phyloP scores from a whole-genome alignment of 164 flowering plant genomes.

The Vitis rotundifolia region DNA sequence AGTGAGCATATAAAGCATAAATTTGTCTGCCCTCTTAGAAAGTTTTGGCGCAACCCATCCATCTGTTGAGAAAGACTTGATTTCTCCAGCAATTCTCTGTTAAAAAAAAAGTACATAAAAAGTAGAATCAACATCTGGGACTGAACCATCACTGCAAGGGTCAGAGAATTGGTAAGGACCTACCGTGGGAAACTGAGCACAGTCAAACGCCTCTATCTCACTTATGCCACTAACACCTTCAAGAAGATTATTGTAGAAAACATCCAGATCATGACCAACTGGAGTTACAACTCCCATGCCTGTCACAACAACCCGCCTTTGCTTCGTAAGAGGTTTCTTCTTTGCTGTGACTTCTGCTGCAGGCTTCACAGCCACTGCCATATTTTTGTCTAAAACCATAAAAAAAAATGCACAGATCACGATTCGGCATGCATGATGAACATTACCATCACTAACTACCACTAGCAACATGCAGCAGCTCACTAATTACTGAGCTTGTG shows the following conservation, averaged over 20 bases:
- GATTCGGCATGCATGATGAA: not conserved
- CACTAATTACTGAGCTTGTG: too few species aligned
- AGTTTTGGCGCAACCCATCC: conserved; percentile 96
- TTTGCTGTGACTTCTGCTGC: conserved; percentile 50
- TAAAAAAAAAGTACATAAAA: conserved; percentile 1
- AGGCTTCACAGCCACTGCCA: conserved; percentile 72
- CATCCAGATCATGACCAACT: conserved; percentile 83
- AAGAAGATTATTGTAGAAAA: conserved; percentile 86
- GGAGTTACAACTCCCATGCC: conserved; percentile 93
- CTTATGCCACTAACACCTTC: conserved; percentile 94
- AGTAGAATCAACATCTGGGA: not conserved
- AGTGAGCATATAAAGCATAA: conserved; percentile 94
- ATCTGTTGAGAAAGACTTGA: conserved; percentile 86
- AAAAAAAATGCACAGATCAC: too few species aligned
- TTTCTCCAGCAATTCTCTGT: conserved; percentile 98
- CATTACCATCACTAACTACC: not conserved
- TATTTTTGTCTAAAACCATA: conserved; percentile 48
- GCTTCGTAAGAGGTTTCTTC: conserved; percentile 63
- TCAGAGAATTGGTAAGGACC: not conserved
- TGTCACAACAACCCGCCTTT: conserved; percentile 96
- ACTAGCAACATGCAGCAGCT: not conserved
- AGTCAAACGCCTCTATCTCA: conserved; percentile 92
- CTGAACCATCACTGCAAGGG: not conserved
- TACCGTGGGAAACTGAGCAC: conserved; percentile 89
- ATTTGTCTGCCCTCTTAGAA: conserved; percentile 87